Evolutionary conservation across 495 filamentous ascomycete species (phyloP).

Genomic region (Daldinia childiae): DNA sequence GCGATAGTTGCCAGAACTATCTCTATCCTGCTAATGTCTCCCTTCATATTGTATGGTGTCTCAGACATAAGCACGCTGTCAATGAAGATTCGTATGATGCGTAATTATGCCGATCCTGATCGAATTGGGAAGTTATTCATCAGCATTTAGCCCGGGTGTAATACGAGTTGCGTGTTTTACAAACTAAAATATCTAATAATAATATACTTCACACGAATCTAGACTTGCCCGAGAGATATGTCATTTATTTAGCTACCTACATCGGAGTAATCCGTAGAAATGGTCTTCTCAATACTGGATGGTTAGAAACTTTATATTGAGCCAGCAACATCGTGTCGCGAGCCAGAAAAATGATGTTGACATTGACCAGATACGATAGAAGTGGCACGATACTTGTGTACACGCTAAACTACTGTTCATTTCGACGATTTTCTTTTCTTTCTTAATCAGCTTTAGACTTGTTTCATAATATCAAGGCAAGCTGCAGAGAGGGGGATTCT

Average conservation of each 20-base stretch:
- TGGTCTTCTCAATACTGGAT: conserved; percentile 2
- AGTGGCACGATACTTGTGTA: not conserved
- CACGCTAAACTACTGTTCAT: not conserved
- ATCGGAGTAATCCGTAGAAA: conserved; percentile 24
- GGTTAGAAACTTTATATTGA: conserved; percentile 19
- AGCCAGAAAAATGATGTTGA: not conserved
- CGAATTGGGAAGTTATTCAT: conserved; percentile 25
- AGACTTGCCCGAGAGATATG: conserved; percentile 28
- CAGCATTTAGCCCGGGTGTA: conserved; percentile 21
- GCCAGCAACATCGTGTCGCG: conserved; percentile 1
- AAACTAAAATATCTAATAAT: conserved; percentile 15
- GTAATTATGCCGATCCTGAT: conserved; percentile 36
- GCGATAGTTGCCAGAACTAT: conserved; percentile 23
- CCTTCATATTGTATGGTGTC: conserved; percentile 40
- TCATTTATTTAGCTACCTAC: conserved; percentile 17
- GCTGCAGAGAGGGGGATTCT: conserved; percentile 17
- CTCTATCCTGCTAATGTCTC: conserved; percentile 25
- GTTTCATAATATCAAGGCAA: conserved; percentile 16
- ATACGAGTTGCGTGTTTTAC: conserved; percentile 25
- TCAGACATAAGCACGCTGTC: conserved; percentile 35
- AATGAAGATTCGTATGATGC: conserved; percentile 40
- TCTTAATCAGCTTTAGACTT: conserved; percentile 7
- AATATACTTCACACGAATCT: conserved; percentile 20
- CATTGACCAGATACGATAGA: not conserved
- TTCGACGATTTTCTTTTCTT: no score